These are phyloP conservation scores for Dysphania ambrosioides DNA, from an alignment of 148 eudicot species.

Conservation along the genomic window DNA sequence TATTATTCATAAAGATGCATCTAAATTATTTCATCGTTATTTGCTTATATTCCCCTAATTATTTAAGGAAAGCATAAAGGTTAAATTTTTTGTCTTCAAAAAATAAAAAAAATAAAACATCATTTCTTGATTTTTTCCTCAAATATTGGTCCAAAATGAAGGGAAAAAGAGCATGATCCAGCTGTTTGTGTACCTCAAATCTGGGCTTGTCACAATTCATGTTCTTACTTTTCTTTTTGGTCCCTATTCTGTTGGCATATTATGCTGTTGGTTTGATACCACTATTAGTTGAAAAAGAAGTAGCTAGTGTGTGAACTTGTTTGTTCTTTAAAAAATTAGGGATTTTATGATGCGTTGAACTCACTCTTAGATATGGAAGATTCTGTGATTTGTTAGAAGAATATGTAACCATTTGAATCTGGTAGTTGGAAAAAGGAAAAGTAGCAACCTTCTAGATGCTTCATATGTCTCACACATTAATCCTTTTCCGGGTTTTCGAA, in stretches of 20 bases:
- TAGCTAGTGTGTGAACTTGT: neutral
- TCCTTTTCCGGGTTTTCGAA: conserved; percentile 10
- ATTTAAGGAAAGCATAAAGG: too few relatives aligned
- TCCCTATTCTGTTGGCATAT: neutral
- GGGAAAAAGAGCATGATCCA: neutral
- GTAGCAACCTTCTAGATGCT: neutral
- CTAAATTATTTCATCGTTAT: too few relatives aligned
- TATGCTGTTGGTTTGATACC: neutral
- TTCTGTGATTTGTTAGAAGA: neutral
- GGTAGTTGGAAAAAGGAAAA: conserved; percentile 10
- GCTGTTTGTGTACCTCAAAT: neutral
- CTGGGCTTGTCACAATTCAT: neutral
- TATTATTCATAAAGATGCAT: too few relatives aligned
- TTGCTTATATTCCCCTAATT: too few relatives aligned
- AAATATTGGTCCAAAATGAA: neutral
- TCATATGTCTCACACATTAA: conserved; percentile 11
- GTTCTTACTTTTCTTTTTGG: neutral
- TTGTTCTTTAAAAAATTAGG: neutral
- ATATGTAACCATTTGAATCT: neutral
- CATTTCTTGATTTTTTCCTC: neutral
- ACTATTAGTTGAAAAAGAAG: neutral
- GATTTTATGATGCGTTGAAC: neutral
- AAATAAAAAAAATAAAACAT: too few relatives aligned
- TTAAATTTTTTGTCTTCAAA: conserved; percentile 1
- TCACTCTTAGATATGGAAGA: too few relatives aligned